These are phyloP conservation scores for Aspergillus saccharolyticus DNA, from an alignment of 495 filamentous ascomycete species.

Conservation along the genomic window DNA sequence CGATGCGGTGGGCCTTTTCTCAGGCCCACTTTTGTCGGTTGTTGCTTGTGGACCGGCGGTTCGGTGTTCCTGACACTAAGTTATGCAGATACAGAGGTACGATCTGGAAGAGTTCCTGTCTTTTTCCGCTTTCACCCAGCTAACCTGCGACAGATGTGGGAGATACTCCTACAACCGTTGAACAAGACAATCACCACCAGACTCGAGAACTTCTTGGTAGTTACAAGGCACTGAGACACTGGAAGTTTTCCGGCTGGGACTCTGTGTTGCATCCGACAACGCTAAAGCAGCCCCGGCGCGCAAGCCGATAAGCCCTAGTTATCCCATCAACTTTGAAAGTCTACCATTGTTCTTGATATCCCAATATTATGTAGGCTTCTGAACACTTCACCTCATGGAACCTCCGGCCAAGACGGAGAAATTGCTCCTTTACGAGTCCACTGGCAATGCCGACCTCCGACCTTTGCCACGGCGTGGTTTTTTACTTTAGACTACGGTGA, in stretches of 20 bases:
- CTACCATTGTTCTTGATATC: not conserved
- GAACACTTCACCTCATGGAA: not conserved
- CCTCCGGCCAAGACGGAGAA: conserved; percentile 17
- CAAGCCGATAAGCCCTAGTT: not conserved
- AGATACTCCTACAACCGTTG: not conserved
- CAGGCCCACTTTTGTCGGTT: not conserved
- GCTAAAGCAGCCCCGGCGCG: not conserved
- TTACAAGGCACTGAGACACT: not conserved
- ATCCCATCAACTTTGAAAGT: too few relatives aligned
- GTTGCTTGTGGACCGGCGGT: not conserved
- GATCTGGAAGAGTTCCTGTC: not conserved
- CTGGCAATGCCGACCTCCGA: not conserved
- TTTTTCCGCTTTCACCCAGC: too few relatives aligned
- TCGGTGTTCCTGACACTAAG: not conserved
- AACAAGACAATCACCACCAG: not conserved
- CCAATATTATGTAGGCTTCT: not conserved
- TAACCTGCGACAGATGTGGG: not conserved
- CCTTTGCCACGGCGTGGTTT: not conserved
- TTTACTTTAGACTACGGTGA: conserved; percentile 9
- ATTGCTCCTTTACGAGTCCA: conserved; percentile 9
- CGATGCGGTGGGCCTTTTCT: not conserved
- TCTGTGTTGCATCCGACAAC: not conserved
- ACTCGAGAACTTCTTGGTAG: not conserved
- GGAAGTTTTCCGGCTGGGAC: not conserved
- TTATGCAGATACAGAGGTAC: not conserved